Evolutionary conservation across 2,329 filamentous ascomycete species (phyloP).

Genomic region (Trichophyton verrucosum): DNA sequence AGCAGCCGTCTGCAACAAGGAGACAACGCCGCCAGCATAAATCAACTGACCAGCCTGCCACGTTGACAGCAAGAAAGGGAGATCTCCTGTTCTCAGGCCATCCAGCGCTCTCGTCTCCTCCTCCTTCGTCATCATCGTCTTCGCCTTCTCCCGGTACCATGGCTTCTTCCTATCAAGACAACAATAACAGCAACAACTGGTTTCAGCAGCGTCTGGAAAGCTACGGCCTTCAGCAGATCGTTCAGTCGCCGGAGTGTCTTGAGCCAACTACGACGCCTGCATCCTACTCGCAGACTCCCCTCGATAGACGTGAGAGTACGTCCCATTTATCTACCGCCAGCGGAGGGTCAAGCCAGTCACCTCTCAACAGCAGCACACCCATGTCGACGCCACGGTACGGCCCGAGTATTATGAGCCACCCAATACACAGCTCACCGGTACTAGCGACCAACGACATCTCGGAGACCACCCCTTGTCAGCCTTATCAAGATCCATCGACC

Average conservation of each 20-base stretch:
- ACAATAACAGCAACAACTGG: constrained; percentile 28
- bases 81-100: constrained; percentile 38
- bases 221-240: constrained; percentile 34
- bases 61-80: constrained; percentile 28
- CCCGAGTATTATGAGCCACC: constrained; percentile 21
- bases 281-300: neutral
- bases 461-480: constrained; percentile 13
- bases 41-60: constrained; percentile 27
- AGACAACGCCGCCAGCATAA: constrained; percentile 28
- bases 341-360: neutral
- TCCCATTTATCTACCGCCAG: neutral
- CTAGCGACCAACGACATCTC: constrained; percentile 21
- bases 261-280: neutral
- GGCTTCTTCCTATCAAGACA: constrained; percentile 30
- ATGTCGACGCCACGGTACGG: constrained; percentile 23
- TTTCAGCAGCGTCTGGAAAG: constrained; percentile 37
- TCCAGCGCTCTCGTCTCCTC: constrained; percentile 19
- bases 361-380: constrained; percentile 13
- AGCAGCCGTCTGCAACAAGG: constrained; percentile 20
- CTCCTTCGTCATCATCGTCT: neutral
- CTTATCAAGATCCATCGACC: constrained; percentile 21
- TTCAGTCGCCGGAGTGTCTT: constrained; percentile 11
- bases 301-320: neutral
- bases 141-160: constrained; percentile 33
- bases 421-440: constrained; percentile 24